Conservation (phyloP, 148 eudicot genomes). For the Nepenthes gracilis region DNA sequence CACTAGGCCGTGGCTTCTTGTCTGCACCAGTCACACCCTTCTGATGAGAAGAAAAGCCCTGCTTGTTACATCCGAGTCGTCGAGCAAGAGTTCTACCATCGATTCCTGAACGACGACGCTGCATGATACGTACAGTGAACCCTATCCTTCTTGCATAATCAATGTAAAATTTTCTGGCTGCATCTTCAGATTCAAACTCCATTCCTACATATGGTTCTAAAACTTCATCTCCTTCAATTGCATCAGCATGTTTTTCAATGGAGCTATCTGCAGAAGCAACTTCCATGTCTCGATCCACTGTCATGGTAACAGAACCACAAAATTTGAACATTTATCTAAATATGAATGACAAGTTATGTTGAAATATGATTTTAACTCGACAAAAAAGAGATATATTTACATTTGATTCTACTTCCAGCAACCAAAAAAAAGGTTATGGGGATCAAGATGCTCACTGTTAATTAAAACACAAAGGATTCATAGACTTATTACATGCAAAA, state of each 20-base stretch:
- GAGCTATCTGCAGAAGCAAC: constrained; percentile 4
- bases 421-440: too few relatives aligned
- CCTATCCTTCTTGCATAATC: constrained; percentile 36
- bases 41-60: constrained; percentile 26
- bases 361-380: neutral
- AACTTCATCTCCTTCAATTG: constrained; percentile 14
- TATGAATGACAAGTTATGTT: neutral
- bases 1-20: constrained; percentile 27
- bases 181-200: constrained; percentile 48
- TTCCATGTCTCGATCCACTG: constrained; percentile 24
- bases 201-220: constrained; percentile 39
- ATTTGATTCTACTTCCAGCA: too few relatives aligned
- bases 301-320: constrained; percentile 1
- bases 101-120: constrained; percentile 40
- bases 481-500: too few relatives aligned
- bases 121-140: constrained; percentile 39
- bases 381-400: too few relatives aligned
- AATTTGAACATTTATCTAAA: neutral
- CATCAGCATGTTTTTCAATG: constrained; percentile 6
- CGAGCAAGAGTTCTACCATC: constrained; percentile 46
- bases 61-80: constrained; percentile 43
- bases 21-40: constrained; percentile 11
- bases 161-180: constrained; percentile 29
- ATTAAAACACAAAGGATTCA: too few relatives aligned
- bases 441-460: too few relatives aligned